A percentile compares a stretch with the other conserved stretches of the same genome.
Conservation (phyloP, 192 early-diverging fungal species). For the Entomortierella parvispora region DNA sequence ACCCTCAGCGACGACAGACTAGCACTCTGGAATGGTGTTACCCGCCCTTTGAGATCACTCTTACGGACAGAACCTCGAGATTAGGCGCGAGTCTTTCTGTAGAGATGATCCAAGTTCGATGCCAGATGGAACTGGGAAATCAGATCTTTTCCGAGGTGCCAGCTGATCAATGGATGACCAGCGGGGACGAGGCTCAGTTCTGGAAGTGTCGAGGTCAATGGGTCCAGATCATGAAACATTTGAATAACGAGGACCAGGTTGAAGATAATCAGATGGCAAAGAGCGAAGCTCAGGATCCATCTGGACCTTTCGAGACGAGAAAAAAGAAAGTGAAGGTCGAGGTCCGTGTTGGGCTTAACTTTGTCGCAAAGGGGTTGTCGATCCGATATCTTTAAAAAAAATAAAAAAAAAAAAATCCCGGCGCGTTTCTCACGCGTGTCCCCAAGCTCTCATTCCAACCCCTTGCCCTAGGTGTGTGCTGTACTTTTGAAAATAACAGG, state of each 20-base stretch:
- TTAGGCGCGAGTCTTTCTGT: background rate
- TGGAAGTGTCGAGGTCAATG: background rate
- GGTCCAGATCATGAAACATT: background rate
- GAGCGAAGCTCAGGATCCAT: too few species aligned
- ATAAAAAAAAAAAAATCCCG: slow-evolving; percentile 1
- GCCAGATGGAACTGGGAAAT: slow-evolving; percentile 13
- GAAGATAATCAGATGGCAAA: background rate
- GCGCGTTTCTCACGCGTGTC: too few species aligned
- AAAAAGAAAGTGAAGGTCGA: slow-evolving; percentile 10
- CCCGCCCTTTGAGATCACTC: slow-evolving; percentile 16
- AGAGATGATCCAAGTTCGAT: slow-evolving; percentile 14
- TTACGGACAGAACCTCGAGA: slow-evolving; percentile 11
- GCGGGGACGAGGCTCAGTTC: background rate
- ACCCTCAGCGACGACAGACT: background rate
- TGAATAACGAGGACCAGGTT: slow-evolving; percentile 6
- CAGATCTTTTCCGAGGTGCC: slow-evolving; percentile 23
- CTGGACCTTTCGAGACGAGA: too few species aligned
- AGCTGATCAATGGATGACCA: slow-evolving; percentile 16
- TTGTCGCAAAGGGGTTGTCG: slow-evolving; percentile 10
- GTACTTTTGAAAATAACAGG: too few species aligned
- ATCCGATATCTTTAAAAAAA: background rate
- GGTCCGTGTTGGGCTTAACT: slow-evolving; percentile 8
- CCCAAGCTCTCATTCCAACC: too few species aligned
- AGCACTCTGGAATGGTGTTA: slow-evolving; percentile 14
- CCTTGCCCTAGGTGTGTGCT: too few species aligned